Conservation (phyloP, 2,329 filamentous ascomycete species). For the Xenoacremonium recifei region DNA sequence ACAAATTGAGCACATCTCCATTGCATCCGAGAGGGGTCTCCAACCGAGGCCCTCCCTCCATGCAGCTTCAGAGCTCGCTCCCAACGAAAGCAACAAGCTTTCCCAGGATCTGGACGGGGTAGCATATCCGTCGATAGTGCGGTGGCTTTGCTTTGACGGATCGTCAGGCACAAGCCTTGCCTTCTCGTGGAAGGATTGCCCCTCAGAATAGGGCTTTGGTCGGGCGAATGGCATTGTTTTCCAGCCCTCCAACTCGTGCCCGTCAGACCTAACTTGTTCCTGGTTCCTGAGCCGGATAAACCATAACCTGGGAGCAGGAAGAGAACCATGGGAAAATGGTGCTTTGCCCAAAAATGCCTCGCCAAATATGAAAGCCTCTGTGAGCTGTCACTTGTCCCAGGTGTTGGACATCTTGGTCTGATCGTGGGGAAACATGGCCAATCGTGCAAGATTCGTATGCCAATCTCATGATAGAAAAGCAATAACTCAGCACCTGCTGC, state of each 20-base stretch:
- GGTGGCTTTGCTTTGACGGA: no score
- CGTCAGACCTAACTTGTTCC: constrained; percentile 4
- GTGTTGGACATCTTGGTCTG: background rate
- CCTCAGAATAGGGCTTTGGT: constrained; percentile 13
- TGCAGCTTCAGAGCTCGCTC: no score
- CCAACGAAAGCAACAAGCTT: background rate
- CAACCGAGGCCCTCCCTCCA: background rate
- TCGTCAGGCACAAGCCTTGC: constrained; percentile 25
- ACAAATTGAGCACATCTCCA: no score
- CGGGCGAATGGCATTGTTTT: constrained; percentile 9
- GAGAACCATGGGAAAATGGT: no score
- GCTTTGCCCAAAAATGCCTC: constrained; percentile 11
- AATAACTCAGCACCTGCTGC: no score
- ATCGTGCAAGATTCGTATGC: background rate
- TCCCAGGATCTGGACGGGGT: background rate
- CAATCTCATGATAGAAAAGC: no score
- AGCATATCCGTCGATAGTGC: no score
- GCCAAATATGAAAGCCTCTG: constrained; percentile 1
- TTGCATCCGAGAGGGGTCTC: no score
- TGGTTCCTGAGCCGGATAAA: no score
- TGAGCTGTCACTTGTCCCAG: background rate
- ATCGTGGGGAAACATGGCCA: background rate
- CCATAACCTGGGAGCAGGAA: no score
- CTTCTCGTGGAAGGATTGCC: constrained; percentile 7
- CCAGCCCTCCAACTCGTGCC: constrained; percentile 12